Evolutionary conservation across 352 stramenopile genomes (phyloP).

Genomic region (Phytophthora melonis): DNA sequence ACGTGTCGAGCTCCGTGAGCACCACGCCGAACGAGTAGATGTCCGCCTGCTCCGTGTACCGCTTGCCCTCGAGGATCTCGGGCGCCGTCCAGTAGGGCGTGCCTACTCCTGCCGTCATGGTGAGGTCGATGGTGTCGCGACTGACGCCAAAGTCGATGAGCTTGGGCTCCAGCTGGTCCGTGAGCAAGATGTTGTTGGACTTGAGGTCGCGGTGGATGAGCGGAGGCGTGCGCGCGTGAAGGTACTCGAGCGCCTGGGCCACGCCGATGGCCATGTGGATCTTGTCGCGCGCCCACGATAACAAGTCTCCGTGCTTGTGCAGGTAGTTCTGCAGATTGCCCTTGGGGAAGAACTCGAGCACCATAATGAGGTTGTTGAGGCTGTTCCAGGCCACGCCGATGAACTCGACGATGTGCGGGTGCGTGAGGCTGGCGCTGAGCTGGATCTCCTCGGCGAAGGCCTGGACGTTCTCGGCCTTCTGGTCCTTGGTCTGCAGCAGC

Average conservation of each 20-base stretch:
- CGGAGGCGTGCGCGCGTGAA: conserved; percentile 32
- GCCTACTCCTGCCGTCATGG: conserved; percentile 74
- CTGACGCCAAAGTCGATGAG: conserved; percentile 89
- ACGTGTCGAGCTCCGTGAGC: conserved; percentile 52
- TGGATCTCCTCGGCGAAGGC: conserved; percentile 65
- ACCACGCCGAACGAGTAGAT: conserved; percentile 82
- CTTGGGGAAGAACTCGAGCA: conserved; percentile 45
- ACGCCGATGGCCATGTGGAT: conserved; percentile 59
- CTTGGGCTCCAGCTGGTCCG: conserved; percentile 66
- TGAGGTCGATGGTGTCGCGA: conserved; percentile 26
- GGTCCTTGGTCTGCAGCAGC: conserved; percentile 40
- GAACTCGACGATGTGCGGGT: conserved; percentile 64
- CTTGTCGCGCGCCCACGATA: conserved; percentile 52
- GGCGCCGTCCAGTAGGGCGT: conserved; percentile 87
- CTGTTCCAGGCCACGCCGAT: conserved; percentile 65
- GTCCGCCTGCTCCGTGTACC: conserved; percentile 68
- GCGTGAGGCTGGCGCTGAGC: conserved; percentile 55
- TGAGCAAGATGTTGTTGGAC: conserved; percentile 80
- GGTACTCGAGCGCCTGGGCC: conserved; percentile 41
- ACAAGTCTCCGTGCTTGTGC: conserved; percentile 25
- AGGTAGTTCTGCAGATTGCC: conserved; percentile 34
- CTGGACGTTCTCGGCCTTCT: conserved; percentile 39
- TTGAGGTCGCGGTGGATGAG: conserved; percentile 51
- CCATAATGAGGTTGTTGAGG: conserved; percentile 44
- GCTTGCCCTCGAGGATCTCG: conserved; percentile 67